Evolutionary conservation across 73 alveolate species (phyloP).

Genomic region (Loxodes magnus): DNA sequence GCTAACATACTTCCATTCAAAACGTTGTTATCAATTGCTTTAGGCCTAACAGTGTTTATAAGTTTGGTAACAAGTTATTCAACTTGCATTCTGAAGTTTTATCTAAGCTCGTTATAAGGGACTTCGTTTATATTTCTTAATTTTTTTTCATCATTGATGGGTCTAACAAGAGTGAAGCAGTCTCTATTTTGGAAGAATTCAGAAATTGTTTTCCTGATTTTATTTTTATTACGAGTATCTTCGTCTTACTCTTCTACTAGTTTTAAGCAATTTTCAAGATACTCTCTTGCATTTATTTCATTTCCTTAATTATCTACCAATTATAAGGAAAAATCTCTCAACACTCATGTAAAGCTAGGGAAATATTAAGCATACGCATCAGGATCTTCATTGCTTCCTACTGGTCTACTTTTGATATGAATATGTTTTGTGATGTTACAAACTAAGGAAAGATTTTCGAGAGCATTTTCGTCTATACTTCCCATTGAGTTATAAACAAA

Average conservation of each 20-base stretch:
- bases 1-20: slow-evolving; percentile 72
- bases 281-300: slow-evolving; percentile 14
- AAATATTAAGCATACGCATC: slow-evolving; percentile 49
- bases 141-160: slow-evolving; percentile 91
- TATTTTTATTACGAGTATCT: slow-evolving; percentile 59
- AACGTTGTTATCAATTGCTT: slow-evolving; percentile 59
- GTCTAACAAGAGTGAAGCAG: slow-evolving; percentile 88
- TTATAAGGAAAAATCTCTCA: slow-evolving; percentile 90
- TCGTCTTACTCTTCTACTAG: slow-evolving; percentile 33
- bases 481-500: slow-evolving; percentile 92
- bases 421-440: slow-evolving; percentile 83
- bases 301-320: slow-evolving; percentile 56
- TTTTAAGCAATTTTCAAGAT: slow-evolving; percentile 37
- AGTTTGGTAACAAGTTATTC: slow-evolving; percentile 46
- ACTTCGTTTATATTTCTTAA: slow-evolving; percentile 80
- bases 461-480: slow-evolving; percentile 87
- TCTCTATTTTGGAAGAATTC: slow-evolving; percentile 85
- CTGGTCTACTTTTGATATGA: slow-evolving; percentile 49
- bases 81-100: slow-evolving; percentile 76
- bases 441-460: slow-evolving; percentile 62
- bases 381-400: slow-evolving; percentile 17
- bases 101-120: slow-evolving; percentile 78
- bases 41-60: slow-evolving; percentile 48
- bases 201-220: slow-evolving; percentile 57
- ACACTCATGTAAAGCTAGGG: slow-evolving; percentile 95